Percentiles rank a stretch among this genome's conserved stretches.
These are phyloP conservation scores for Aspergillus sp. DNA, from an alignment of 2,329 filamentous ascomycete species.

Conservation along the genomic window DNA sequence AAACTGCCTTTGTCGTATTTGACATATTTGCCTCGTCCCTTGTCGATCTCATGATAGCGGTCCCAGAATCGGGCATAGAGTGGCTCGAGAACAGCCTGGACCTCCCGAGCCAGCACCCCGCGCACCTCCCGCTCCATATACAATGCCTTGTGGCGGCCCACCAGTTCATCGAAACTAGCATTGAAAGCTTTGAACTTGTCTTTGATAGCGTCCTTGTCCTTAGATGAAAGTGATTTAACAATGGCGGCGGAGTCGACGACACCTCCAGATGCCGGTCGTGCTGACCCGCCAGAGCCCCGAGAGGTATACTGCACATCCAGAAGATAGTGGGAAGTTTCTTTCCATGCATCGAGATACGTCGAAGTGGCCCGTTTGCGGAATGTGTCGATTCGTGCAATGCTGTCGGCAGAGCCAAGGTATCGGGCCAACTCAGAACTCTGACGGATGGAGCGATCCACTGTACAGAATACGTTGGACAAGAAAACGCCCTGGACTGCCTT, in stretches of 20 bases:
- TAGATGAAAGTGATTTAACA: constrained; percentile 78
- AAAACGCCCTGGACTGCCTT: constrained; percentile 85
- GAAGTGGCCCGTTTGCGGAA: constrained; percentile 86
- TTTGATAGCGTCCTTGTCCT: constrained; percentile 95
- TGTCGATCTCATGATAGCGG: constrained; percentile 94
- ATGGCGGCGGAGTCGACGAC: constrained; percentile 75
- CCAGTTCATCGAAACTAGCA: constrained; percentile 82
- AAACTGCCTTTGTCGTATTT: constrained; percentile 91
- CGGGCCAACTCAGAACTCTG: constrained; percentile 71
- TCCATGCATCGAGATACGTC: constrained; percentile 83
- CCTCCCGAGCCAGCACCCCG: constrained; percentile 74
- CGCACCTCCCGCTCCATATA: constrained; percentile 91
- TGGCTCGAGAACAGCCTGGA: constrained; percentile 89
- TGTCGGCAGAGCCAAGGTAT: constrained; percentile 64
- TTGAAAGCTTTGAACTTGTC: constrained; percentile 95
- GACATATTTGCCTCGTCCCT: constrained; percentile 96
- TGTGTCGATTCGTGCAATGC: constrained; percentile 68
- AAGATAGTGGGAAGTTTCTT: constrained; percentile 79
- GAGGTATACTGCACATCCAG: constrained; percentile 92
- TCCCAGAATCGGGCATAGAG: constrained; percentile 96
- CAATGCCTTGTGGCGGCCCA: constrained; percentile 76
- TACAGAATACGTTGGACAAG: constrained; percentile 80
- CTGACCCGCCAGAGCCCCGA: constrained; percentile 51
- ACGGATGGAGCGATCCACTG: constrained; percentile 81
- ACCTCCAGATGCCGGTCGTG: constrained; percentile 69